Evolutionary conservation across 768 basidiomycete species (phyloP), one percentile per base, ranked within the genome.

Genomic region (Macrolepiota albuminosa): DNA sequence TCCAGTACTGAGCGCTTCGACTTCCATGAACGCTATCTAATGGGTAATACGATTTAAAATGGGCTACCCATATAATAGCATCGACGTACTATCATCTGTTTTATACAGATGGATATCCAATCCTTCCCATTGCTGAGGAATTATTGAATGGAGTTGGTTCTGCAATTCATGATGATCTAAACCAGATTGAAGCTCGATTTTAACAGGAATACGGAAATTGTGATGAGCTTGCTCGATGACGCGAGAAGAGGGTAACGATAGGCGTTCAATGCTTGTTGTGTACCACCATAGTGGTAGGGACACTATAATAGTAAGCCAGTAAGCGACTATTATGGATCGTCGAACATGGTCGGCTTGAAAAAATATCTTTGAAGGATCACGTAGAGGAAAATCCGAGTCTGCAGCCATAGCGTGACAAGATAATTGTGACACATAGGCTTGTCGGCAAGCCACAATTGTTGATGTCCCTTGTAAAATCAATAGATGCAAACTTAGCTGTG

Each of bases 201-300:
- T 72, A 53, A 86, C 70, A 13, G 85, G 83, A 54, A 86, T 75
- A 18, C 66, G 63, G 24, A 84, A 74, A 42, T 73, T 69, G 60
- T 75, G 77, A 50, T 73, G 70, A 46, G 81, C 76, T 65, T 86
- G 79, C 6, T 79, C 76, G 43, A 71, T 70, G 37, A 95, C 86
- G 24, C 83, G 81, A 46, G 74, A 71, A 8, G 79, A 75, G 1
- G 95, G 93, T 13, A 97, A 76, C 0, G 87, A 76, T 16, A 90
- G 78, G 31, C 95, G 84, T 68, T 95, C 83, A 33, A 98, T 96
- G 63, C 90, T 91, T 5, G 97, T 98, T 31, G 90, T 87, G 54
- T 78, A 80, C 93, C 94, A 98, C 97, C 97, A 99, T 52, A 93
- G 80, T 3, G 97, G 97, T 21, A 95, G 60, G 1, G 88, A 88